Conservation (phyloP, 2,329 filamentous ascomycete species). For the Hypomyces rosellus region DNA sequence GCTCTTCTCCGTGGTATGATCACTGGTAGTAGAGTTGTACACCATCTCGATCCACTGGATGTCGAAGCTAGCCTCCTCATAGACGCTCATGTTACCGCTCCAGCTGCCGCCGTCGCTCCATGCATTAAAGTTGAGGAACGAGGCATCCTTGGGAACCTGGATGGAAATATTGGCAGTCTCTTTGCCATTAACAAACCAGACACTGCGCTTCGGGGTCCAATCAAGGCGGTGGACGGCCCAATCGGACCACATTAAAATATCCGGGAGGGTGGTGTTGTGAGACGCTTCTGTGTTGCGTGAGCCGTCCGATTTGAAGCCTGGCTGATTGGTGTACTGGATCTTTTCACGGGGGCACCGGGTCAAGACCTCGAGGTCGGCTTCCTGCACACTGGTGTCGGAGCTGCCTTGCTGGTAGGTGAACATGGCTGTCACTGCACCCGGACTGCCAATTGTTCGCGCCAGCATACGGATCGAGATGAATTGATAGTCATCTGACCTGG, state of each 20-base stretch:
- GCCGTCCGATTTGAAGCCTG: constrained; percentile 39
- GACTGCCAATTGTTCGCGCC: constrained; percentile 40
- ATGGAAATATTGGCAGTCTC: constrained; percentile 47
- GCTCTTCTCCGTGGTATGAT: constrained; percentile 2
- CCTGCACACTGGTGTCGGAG: constrained; percentile 34
- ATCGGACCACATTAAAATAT: constrained; percentile 40
- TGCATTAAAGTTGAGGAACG: constrained; percentile 50
- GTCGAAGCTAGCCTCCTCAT: constrained; percentile 47
- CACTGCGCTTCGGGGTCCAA: constrained; percentile 47
- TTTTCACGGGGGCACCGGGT: constrained; percentile 38
- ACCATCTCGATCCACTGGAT: constrained; percentile 59
- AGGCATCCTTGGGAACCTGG: constrained; percentile 47
- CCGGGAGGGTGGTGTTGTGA: constrained; percentile 40
- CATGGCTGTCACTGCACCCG: constrained; percentile 46
- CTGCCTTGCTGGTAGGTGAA: constrained; percentile 43
- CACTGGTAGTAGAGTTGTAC: constrained; percentile 39
- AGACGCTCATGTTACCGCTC: constrained; percentile 51
- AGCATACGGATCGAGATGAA: constrained; percentile 41
- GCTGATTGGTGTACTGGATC: constrained; percentile 57
- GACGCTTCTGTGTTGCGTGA: constrained; percentile 42
- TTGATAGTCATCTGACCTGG: constrained; percentile 21
- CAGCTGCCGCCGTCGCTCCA: constrained; percentile 57
- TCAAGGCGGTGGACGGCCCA: constrained; percentile 57
- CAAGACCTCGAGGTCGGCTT: constrained; percentile 48
- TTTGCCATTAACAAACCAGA: constrained; percentile 50